Conservation (phyloP, 495 filamentous ascomycete species). For the Podospora conica region DNA sequence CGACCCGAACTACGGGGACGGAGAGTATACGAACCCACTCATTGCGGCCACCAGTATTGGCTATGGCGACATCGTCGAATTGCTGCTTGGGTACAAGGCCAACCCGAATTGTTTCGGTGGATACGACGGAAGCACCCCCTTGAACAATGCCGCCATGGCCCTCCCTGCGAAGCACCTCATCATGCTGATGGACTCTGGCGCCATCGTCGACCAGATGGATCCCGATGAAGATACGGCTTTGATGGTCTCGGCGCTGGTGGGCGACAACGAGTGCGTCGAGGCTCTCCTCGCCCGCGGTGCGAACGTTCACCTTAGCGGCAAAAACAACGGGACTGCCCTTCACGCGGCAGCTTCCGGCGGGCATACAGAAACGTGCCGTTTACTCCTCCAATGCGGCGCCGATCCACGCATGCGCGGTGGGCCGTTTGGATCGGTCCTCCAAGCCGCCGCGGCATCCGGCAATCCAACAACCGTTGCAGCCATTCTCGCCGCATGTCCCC, state of each 20-base stretch:
- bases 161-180: conserved; percentile 3
- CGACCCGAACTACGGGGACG: conserved; percentile 8
- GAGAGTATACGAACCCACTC: conserved; percentile 8
- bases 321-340: conserved; percentile 7
- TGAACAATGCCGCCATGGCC: conserved; percentile 6
- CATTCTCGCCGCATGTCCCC: background rate
- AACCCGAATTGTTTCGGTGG: conserved; percentile 10
- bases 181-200: background rate
- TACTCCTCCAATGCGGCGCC: conserved; percentile 6
- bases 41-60: conserved; percentile 7
- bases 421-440: conserved; percentile 9
- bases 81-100: conserved; percentile 4
- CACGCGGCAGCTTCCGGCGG: conserved; percentile 12
- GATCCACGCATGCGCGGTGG: background rate
- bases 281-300: conserved; percentile 9
- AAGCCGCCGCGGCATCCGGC: conserved; percentile 8
- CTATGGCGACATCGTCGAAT: conserved; percentile 6
- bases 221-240: conserved; percentile 10
- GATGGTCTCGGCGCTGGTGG: conserved; percentile 4
- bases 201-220: conserved; percentile 6
- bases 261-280: conserved; percentile 12
- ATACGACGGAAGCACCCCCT: conserved; percentile 3
- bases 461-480: background rate
- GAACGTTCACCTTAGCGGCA: conserved; percentile 4
- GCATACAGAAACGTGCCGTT: conserved; percentile 2